Evolutionary conservation across 805 yeast species (phyloP), one percentile per base, ranked within the genome.

Genomic region (Sugiyamaella americana): DNA sequence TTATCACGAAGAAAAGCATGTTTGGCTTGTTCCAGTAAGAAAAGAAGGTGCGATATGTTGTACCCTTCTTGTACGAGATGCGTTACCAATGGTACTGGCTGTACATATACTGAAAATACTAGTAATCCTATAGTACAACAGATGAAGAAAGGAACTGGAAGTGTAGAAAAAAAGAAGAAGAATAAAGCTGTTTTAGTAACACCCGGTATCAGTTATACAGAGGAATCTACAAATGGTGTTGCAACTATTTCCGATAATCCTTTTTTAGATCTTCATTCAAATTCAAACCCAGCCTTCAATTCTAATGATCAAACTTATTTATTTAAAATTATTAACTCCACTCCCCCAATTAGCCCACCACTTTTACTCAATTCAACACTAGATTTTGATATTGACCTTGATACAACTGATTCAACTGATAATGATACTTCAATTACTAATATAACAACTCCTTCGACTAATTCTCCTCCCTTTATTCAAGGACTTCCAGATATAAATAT

Each of bases 61-160:
- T 51, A 43, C 35, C 56, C 59, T 3, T 46, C 59, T 3, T 58
- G 62, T 43, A 39, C 51, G 10, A 46, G 58, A 37, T 58, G 62
- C 36, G 42, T 54, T 13, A 43, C 34, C 19, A 41, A 53, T 35
- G 52, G 51, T 17, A 36, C 29, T 19, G 23, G 36, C 5, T 52
- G 55, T 42, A 42, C n/a, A 16, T 52, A 52, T 41, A 41, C 42
- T 29, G 34, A 35, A 13, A 34, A 37, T 18, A 42, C 50, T 6
- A 40, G 41, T 26, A 47, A 47, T 24, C 50, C 50, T 2, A 17
- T 47, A 19, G 50, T 41, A 4, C 36, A 36, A 19, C 19, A 35
- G 32, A 10, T 42, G 22, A 23, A 11, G 13, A 26, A 26, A 8
- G 32, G 32, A 8, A 8, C 8, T 8, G 32, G 13, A 26, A 8